Base-by-base conservation (phyloP, 2,329 filamentous ascomycete species). In the Coniochaeta ligniaria region DNA sequence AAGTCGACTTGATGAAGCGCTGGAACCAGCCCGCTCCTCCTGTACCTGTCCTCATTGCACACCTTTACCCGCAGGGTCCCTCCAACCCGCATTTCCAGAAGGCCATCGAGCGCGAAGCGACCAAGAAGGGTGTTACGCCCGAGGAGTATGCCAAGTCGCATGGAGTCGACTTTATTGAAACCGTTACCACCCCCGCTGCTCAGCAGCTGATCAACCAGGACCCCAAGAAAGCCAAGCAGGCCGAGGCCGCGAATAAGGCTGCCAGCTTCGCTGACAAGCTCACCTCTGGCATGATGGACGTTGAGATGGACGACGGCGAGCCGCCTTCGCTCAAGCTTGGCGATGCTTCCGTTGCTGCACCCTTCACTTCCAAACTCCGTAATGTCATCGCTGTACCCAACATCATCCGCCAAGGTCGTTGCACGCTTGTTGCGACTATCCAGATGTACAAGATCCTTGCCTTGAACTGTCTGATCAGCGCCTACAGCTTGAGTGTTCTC, bases 381-480 rank as follows among this genome's bases (percentile, higher is more conserved):
- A 97, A 99, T 70, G 95, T 99, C 62, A 86, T 99, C 68, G 95
- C 95, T 41, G 92, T 99, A 61, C 94, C 95, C 59, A 99, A 99
- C 78, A 99, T 99, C 69, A 95, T 99, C 70, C 91, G 95, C 61
- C 95, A 99, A 78, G 95, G 95, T 61, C 90, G 95, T 64, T 99
- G 95, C 80, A 99, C 95, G 8, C 86, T 99, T 22, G 95, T 99
- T 60, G 95, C 95, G 35, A 99, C 95, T 0, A 98, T 99, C 66
- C 95, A 99, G 80, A 99, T 99, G 94, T 99, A 99, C 86, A 99
- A 97, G 83, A 99, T 99, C 69, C 85, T 99, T 58, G 95, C 95
- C 8, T 80, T 99, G 62, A 99, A 99, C 81, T 99, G 95, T 73
- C 81, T 99, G 68, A 99, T 99, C 73, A 96, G 91, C 68, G 95